Evolutionary conservation across 306 rosid genomes (phyloP), one percentile per base, ranked within the genome.

Genomic region (Canavalia ensiformis): DNA sequence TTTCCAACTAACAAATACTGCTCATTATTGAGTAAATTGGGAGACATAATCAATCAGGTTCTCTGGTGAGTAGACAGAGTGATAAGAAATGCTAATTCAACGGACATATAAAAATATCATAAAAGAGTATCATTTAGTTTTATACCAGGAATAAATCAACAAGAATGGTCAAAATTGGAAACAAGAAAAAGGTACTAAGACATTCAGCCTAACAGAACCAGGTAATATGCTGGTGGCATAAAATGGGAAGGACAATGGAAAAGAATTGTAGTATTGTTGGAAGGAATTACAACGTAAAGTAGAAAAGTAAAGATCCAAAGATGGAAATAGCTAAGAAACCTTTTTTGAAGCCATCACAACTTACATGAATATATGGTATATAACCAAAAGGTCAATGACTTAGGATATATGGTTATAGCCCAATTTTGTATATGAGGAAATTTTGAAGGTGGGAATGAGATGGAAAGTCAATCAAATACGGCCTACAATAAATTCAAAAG

Each of bases 401-500:
- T 44, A 9, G 46, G 18, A 47, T 8, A 59, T 4, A 44, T 58
- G 70, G 56, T 2, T 44, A 58, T 12, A 56, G 7, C 66, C 52
- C 56, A 44, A 8, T 59, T 75, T 60, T 47, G 34, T 28, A 72
- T 47, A 10, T 31, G 39, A 47, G 62, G 29, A 35, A 39, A 25
- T 11, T 34, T 49, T 49, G 34, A 35, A 62, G 72, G 62, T n/a
- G 58, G 55, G 29, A 35, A 60, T 11, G 9, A 54, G 75, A 42
- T 10, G 5, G 12, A 77, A 77, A 41, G 25, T 51, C 42, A 77
- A 65, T 54, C 29, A 78, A 67, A 41, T 67, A 55, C 47, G 39
- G 28, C 71, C 4, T n/a, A 74, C 31, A 44, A 56, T 56, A 45
- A 74, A 39, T 31, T 71, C 47, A 71, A 12, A 25, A 64, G 25